Conservation (phyloP, 139 green algal genomes). For the Volvox reticuliferus region DNA sequence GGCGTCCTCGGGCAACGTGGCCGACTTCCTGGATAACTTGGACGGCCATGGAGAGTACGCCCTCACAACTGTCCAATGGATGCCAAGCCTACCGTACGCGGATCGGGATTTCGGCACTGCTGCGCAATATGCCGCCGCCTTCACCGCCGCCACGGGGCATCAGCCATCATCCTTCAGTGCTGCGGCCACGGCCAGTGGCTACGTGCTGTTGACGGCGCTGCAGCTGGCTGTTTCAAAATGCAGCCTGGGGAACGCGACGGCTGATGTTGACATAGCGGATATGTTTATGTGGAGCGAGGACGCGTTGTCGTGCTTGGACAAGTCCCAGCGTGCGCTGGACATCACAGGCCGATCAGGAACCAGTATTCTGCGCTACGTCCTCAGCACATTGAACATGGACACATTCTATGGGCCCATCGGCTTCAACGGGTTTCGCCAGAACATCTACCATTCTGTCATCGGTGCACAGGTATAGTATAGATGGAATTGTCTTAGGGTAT, state of each 20-base stretch:
- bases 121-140: background rate
- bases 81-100: conserved; percentile 28
- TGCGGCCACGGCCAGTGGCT: background rate
- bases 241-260: background rate
- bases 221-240: background rate
- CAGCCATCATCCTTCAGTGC: conserved; percentile 4
- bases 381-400: background rate
- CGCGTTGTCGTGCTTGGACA: background rate
- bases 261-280: background rate
- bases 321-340: background rate
- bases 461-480: conserved; percentile 2
- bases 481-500: too few species aligned
- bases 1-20: background rate
- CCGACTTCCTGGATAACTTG: background rate
- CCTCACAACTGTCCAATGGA: conserved; percentile 34
- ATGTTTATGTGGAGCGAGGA: conserved; percentile 16
- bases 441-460: conserved; percentile 17
- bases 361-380: background rate
- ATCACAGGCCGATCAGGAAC: background rate
- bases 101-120: conserved; percentile 18
- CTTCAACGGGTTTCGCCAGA: conserved; percentile 22
- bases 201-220: conserved; percentile 30
- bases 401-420: conserved; percentile 23
- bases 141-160: background rate
- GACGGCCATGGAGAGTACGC: background rate